These are phyloP conservation scores for Parietaria judaica DNA, from an alignment of 306 rosid species.

Conservation along the genomic window DNA sequence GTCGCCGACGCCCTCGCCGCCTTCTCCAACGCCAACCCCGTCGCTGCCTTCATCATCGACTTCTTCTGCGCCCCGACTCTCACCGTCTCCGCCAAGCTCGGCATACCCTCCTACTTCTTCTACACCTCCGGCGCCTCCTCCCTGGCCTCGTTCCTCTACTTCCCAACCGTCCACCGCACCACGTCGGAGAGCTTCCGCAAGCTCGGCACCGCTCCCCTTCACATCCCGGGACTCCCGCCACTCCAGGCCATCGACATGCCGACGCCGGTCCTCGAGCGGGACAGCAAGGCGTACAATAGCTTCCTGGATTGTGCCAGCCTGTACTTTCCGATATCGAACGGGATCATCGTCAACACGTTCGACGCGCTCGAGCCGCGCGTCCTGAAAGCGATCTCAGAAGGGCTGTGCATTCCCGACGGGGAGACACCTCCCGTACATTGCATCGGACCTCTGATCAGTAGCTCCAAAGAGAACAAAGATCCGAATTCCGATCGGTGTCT, in stretches of 20 bases:
- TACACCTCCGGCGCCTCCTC: conserved; percentile 23
- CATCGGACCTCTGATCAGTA: conserved; percentile 34
- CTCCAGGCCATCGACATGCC: conserved; percentile 16
- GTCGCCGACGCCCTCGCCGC: conserved; percentile 13
- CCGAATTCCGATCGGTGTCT: conserved; percentile 19
- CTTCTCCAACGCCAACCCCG: conserved; percentile 9
- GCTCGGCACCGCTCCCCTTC: neutral
- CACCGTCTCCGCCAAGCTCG: conserved; percentile 18
- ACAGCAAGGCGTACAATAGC: conserved; percentile 11
- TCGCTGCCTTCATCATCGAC: conserved; percentile 42
- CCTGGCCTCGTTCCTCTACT: conserved; percentile 6
- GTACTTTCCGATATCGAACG: conserved; percentile 19
- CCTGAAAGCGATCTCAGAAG: conserved; percentile 23
- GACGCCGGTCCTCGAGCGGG: conserved; percentile 20
- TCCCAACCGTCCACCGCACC: conserved; percentile 14
- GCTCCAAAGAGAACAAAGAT: neutral
- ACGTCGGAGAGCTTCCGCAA: conserved; percentile 20
- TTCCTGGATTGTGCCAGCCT: neutral
- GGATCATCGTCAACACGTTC: conserved; percentile 31
- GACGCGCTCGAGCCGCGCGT: conserved; percentile 27
- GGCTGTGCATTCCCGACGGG: conserved; percentile 22
- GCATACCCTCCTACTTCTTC: conserved; percentile 30
- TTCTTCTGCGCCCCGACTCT: conserved; percentile 24
- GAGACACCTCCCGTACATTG: conserved; percentile 21
- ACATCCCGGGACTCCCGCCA: conserved; percentile 21